Conservation (phyloP, 2,329 filamentous ascomycete genomes). For the Arthrobotrys conoides region DNA sequence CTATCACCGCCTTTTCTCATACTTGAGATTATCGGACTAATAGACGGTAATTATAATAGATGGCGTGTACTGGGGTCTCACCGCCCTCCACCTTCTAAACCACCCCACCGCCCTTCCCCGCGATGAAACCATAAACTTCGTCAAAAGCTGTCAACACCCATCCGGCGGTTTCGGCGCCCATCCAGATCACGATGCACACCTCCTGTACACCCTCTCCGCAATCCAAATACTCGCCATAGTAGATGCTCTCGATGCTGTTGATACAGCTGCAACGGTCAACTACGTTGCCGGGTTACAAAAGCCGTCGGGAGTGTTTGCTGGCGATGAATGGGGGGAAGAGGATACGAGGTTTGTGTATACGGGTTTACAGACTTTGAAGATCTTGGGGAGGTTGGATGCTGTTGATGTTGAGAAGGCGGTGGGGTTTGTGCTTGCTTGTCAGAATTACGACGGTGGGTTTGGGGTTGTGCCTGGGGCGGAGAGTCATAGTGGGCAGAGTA, state of each 20-base stretch:
- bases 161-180: slow-evolving; percentile 85
- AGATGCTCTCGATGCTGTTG: slow-evolving; percentile 86
- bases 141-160: slow-evolving; percentile 88
- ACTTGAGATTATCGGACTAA: neutral
- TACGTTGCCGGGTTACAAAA: slow-evolving; percentile 50
- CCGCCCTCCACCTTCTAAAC: slow-evolving; percentile 85
- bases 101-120: slow-evolving; percentile 85
- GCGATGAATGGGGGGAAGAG: slow-evolving; percentile 95
- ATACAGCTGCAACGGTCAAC: slow-evolving; percentile 67
- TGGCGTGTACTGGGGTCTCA: slow-evolving; percentile 96
- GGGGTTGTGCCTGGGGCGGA: slow-evolving; percentile 91
- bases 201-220: slow-evolving; percentile 95
- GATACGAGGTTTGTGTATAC: slow-evolving; percentile 96
- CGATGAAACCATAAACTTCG: slow-evolving; percentile 86
- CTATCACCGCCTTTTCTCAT: neutral
- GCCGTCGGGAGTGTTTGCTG: slow-evolving; percentile 84
- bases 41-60: slow-evolving; percentile 66
- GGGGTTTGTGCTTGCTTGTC: slow-evolving; percentile 82
- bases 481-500: slow-evolving; percentile 88
- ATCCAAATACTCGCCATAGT: slow-evolving; percentile 92
- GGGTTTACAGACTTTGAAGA: slow-evolving; percentile 88
- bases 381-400: slow-evolving; percentile 78
- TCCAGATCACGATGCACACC: slow-evolving; percentile 93
- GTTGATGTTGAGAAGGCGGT: slow-evolving; percentile 87
- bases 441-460: slow-evolving; percentile 95